Conservation (phyloP, 2,329 filamentous ascomycete genomes). For the Colletotrichum sp. region DNA sequence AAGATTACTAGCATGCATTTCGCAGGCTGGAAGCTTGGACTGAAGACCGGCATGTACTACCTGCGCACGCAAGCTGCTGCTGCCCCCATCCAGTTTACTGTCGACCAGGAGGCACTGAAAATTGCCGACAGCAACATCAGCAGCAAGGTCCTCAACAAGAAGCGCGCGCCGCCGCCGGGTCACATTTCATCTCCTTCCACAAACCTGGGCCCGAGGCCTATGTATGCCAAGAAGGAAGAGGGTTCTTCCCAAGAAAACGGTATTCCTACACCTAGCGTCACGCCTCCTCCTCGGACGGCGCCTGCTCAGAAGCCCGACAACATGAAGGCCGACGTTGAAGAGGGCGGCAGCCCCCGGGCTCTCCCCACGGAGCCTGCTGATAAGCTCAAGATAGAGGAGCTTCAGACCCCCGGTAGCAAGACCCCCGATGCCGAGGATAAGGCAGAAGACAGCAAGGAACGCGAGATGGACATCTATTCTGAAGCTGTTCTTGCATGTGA, state of each 20-base stretch:
- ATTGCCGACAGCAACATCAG: slow-evolving; percentile 81
- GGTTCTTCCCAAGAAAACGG: slow-evolving; percentile 56
- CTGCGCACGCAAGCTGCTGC: slow-evolving; percentile 96
- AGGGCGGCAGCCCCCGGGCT: slow-evolving; percentile 80
- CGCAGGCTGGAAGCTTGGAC: slow-evolving; percentile 96
- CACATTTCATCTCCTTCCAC: slow-evolving; percentile 60
- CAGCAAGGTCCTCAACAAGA: slow-evolving; percentile 68
- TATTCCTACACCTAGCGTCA: slow-evolving; percentile 70
- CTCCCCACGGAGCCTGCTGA: slow-evolving; percentile 73
- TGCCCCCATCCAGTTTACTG: slow-evolving; percentile 97
- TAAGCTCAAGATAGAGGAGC: slow-evolving; percentile 67
- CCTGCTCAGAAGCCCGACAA: slow-evolving; percentile 63
- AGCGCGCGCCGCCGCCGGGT: slow-evolving; percentile 65
- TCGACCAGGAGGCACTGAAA: slow-evolving; percentile 94
- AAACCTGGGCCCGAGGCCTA: slow-evolving; percentile 67
- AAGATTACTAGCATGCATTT: slow-evolving; percentile 99
- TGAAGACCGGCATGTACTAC: slow-evolving; percentile 99
- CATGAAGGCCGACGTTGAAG: slow-evolving; percentile 78
- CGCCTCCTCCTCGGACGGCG: slow-evolving; percentile 64
- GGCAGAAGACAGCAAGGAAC: slow-evolving; percentile 71
- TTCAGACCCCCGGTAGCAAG: slow-evolving; percentile 58
- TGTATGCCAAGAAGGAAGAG: slow-evolving; percentile 64
- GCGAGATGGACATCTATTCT: slow-evolving; percentile 93
- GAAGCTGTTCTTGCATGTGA: slow-evolving; percentile 88
- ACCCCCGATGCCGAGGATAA: slow-evolving; percentile 73